These are phyloP conservation scores for Phytophthora palmivora DNA, from an alignment of 352 stramenopile genomes.

Conservation along the genomic window DNA sequence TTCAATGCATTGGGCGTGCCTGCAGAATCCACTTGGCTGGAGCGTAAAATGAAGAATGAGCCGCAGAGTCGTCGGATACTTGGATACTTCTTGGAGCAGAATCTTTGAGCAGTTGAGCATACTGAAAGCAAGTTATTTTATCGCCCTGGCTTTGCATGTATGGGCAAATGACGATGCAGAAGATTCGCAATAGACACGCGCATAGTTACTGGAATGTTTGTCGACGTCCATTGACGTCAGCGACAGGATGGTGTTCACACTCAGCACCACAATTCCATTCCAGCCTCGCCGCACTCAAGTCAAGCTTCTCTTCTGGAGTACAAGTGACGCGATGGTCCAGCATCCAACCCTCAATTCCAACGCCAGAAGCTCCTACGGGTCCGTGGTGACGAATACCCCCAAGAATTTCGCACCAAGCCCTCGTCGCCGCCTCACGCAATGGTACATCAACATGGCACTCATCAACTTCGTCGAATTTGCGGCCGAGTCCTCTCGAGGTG, in stretches of 20 bases:
- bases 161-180: neutral
- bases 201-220: slow-evolving; percentile 20
- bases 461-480: slow-evolving; percentile 90
- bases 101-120: slow-evolving; percentile 13
- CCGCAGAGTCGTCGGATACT: neutral
- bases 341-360: slow-evolving; percentile 27
- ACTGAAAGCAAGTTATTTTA: slow-evolving; percentile 21
- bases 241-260: no score
- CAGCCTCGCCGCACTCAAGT: slow-evolving; percentile 10
- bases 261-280: slow-evolving; percentile 17
- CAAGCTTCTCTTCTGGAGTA: slow-evolving; percentile 1
- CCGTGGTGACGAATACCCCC: slow-evolving; percentile 27
- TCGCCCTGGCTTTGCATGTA: slow-evolving; percentile 23
- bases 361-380: slow-evolving; percentile 37
- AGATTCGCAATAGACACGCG: slow-evolving; percentile 33
- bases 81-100: slow-evolving; percentile 17
- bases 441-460: slow-evolving; percentile 83
- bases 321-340: slow-evolving; percentile 23
- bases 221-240: slow-evolving; percentile 6
- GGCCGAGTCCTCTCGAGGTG: slow-evolving; percentile 75
- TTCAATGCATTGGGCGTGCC: no score
- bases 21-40: slow-evolving; percentile 1
- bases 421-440: slow-evolving; percentile 52
- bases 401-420: slow-evolving; percentile 54
- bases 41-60: no score